Percentiles rank a stretch among this genome's conserved stretches.
These are phyloP conservation scores for Aspergillus thermomutatus DNA, from an alignment of 2,329 filamentous ascomycete species.

Conservation along the genomic window DNA sequence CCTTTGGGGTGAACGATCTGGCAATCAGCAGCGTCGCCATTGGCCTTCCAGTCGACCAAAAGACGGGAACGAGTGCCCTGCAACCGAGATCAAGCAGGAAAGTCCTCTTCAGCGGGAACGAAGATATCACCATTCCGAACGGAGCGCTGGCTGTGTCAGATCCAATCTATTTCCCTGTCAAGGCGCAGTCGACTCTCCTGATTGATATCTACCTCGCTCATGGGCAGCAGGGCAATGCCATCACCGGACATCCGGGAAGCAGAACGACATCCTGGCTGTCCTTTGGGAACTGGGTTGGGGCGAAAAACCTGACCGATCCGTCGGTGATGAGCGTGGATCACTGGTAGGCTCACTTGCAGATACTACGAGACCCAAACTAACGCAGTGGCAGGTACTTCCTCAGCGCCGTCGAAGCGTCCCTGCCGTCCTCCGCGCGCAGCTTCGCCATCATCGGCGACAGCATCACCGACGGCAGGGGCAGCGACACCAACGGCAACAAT, in stretches of 20 bases:
- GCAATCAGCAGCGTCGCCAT: slow-evolving; percentile 59
- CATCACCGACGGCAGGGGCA: slow-evolving; percentile 63
- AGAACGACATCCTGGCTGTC: slow-evolving; percentile 61
- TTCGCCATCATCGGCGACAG: slow-evolving; percentile 61
- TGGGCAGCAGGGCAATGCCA: slow-evolving; percentile 55
- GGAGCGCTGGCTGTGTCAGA: slow-evolving; percentile 61
- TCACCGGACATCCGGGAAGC: slow-evolving; percentile 64
- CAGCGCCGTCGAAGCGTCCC: slow-evolving; percentile 55
- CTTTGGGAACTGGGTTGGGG: slow-evolving; percentile 54
- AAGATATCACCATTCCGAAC: slow-evolving; percentile 51
- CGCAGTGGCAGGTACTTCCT: slow-evolving; percentile 55
- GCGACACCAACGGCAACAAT: slow-evolving; percentile 58
- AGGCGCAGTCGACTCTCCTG: slow-evolving; percentile 52
- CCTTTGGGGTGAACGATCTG: slow-evolving; percentile 59
- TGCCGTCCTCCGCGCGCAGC: slow-evolving; percentile 41
- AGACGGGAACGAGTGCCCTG: slow-evolving; percentile 51
- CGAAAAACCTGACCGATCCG: slow-evolving; percentile 43
- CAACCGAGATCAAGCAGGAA: slow-evolving; percentile 50
- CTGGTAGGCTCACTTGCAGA: slow-evolving; percentile 33
- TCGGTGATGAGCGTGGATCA: slow-evolving; percentile 39
- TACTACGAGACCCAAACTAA: neutral
- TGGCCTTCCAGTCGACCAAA: slow-evolving; percentile 45
- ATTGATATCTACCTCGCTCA: slow-evolving; percentile 57
- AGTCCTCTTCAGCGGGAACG: slow-evolving; percentile 57
- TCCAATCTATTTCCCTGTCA: slow-evolving; percentile 54